A percentile compares a stretch with the other conserved stretches of the same genome.
Evolutionary conservation across 805 yeast genomes (phyloP).

Genomic region (Suhomyces prunicola): DNA sequence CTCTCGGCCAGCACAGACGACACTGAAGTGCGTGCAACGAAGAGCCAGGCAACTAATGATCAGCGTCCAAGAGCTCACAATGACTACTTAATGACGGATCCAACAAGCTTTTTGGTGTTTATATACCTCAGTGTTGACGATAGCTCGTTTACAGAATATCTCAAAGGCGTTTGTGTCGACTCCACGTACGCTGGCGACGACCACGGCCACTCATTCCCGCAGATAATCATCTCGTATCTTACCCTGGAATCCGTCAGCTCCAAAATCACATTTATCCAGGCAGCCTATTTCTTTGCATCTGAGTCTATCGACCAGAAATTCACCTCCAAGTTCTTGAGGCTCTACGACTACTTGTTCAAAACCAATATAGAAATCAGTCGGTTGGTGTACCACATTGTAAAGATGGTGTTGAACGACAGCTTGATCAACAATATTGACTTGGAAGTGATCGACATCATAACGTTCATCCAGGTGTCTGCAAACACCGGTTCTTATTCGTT

Average conservation of each 20-base stretch:
- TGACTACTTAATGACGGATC: not conserved
- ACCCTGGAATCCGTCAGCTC: slow-evolving; percentile 16
- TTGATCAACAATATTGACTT: slow-evolving; percentile 26
- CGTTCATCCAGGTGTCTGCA: slow-evolving; percentile 23
- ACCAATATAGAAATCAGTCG: slow-evolving; percentile 18
- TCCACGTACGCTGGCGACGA: slow-evolving; percentile 12
- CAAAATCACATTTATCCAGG: slow-evolving; percentile 23
- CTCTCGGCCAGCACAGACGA: not conserved
- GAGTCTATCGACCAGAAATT: slow-evolving; percentile 28
- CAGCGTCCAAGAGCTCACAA: not conserved
- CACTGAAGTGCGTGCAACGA: not conserved
- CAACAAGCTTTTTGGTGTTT: slow-evolving; percentile 22
- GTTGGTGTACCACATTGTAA: slow-evolving; percentile 30
- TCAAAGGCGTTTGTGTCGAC: slow-evolving; percentile 20
- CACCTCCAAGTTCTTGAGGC: slow-evolving; percentile 27
- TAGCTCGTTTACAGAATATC: slow-evolving; percentile 19
- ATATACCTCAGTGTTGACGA: slow-evolving; percentile 29
- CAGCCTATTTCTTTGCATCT: slow-evolving; percentile 28
- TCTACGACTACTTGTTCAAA: slow-evolving; percentile 26
- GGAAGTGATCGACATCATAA: slow-evolving; percentile 25
- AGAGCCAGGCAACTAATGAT: not conserved
- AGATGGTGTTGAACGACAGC: slow-evolving; percentile 22
- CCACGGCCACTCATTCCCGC: slow-evolving; percentile 24
- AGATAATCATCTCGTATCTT: slow-evolving; percentile 24
- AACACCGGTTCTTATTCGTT: slow-evolving; percentile 13